A percentile compares a stretch with the other conserved stretches of the same genome.
Conservation (phyloP, 2,329 filamentous ascomycete species). For the Fusarium liriodendri region DNA sequence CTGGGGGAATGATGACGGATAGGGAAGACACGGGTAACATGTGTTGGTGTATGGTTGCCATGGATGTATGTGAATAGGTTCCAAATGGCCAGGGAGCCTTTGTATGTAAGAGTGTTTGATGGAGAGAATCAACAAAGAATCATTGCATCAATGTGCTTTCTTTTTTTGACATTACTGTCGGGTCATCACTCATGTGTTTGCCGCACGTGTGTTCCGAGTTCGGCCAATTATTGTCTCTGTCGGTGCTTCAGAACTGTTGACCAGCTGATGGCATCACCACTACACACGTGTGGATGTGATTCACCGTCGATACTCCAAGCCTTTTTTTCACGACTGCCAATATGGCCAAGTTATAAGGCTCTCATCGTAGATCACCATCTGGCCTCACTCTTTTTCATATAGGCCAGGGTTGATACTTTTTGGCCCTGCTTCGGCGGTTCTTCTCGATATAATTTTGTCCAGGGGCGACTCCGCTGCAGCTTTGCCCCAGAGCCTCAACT, state of each 20-base stretch:
- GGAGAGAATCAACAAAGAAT: constrained; percentile 17
- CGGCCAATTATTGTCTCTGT: not conserved
- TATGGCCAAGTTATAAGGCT: not conserved
- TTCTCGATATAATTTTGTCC: not conserved
- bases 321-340: not conserved
- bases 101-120: constrained; percentile 5
- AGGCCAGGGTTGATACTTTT: not conserved
- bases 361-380: not conserved
- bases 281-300: not conserved
- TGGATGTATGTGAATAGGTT: not conserved
- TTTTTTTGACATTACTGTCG: not conserved
- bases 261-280: not conserved
- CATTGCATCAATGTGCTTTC: not conserved
- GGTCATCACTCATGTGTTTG: not conserved
- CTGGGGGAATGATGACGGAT: not conserved
- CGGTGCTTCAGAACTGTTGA: constrained; percentile 3
- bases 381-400: not conserved
- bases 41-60: not conserved
- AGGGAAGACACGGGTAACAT: not conserved
- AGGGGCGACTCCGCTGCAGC: not conserved
- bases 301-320: not conserved
- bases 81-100: not conserved
- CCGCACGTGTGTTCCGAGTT: not conserved
- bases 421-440: not conserved
- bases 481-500: not conserved